These are phyloP conservation scores for Brassica balearica DNA, from an alignment of 441 rosid species.

Conservation along the genomic window DNA sequence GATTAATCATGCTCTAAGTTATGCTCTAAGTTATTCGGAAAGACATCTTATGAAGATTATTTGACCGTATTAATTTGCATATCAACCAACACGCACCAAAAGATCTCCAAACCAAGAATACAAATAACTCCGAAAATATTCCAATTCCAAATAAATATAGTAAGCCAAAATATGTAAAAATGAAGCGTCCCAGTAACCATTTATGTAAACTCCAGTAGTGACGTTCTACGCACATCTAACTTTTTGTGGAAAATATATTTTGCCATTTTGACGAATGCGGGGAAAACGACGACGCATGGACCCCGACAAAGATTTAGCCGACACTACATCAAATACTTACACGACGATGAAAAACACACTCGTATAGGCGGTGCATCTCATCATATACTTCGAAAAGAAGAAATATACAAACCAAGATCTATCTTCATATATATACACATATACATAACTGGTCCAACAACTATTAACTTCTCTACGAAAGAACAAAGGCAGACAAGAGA, in stretches of 20 bases:
- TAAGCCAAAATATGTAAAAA: background rate
- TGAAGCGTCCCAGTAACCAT: background rate
- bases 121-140: background rate
- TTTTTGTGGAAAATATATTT: background rate
- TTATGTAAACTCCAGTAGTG: background rate
- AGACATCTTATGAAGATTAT: background rate
- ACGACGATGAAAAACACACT: conserved; percentile 36
- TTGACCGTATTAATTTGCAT: background rate
- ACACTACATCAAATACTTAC: conserved; percentile 39
- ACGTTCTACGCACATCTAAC: background rate
- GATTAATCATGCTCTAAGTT: no score
- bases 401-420: conserved; percentile 32
- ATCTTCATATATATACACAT: conserved; percentile 20
- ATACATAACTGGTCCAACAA: background rate
- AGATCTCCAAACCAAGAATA: background rate
- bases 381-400: conserved; percentile 40
- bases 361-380: conserved; percentile 48
- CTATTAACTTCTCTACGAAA: conserved; percentile 4
- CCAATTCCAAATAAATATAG: background rate
- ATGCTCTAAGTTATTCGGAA: background rate
- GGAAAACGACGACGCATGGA: conserved; percentile 10
- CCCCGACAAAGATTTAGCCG: conserved; percentile 33
- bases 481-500: background rate
- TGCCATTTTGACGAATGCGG: background rate
- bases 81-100: background rate